Evolutionary conservation across 2,329 filamentous ascomycete species (phyloP), one percentile per base, ranked within the genome.

Genomic region (Ascochyta fabae): DNA sequence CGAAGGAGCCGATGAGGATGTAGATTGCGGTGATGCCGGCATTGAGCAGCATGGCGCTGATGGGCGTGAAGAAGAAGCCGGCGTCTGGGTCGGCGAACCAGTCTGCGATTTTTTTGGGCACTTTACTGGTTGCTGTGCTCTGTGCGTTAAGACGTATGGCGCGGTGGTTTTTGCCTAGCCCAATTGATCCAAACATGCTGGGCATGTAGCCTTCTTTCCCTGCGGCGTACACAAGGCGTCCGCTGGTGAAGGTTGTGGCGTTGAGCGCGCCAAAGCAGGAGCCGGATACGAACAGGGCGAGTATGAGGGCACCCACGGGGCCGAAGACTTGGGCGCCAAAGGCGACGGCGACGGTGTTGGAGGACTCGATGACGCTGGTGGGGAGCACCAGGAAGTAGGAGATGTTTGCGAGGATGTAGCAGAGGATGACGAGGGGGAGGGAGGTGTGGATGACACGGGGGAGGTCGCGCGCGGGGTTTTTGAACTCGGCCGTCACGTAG

Each of bases 401-500:
- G 36, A 97, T 78, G 74, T 98, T 99, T 63, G 94, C 94, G 45
- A 98, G 83, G 29, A 98, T 81, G 76, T 98, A 99, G 67, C 86
- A 90, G 26, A 92, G 73, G 60, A 99, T 98, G 54, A 99, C 94
- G 40, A 97, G 81, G 2, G 95, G 93, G 85, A 99, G 95, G 13
- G 94, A 93, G 0, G 94, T 96, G 78, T 99, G 95, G 53, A 99
- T 96, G 24, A 97, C 93, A 22, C 92, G 87, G 0, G 95, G 95
- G 9, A 99, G 86, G 74, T 99, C 95, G 60, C 92, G 88, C 43
- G 85, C 85, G 0, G 95, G 92, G 70, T 97, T 93, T 68, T 92
- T 90, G 80, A 99, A 98, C 77, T 99, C 95, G 67, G 93, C 95
- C 0, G 96, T 92, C 6, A 99, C 95, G 70, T 97, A 99, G 77